Base-by-base conservation (phyloP, 106 monocot genomes). In the Acanthochlamys bracteata region DNA sequence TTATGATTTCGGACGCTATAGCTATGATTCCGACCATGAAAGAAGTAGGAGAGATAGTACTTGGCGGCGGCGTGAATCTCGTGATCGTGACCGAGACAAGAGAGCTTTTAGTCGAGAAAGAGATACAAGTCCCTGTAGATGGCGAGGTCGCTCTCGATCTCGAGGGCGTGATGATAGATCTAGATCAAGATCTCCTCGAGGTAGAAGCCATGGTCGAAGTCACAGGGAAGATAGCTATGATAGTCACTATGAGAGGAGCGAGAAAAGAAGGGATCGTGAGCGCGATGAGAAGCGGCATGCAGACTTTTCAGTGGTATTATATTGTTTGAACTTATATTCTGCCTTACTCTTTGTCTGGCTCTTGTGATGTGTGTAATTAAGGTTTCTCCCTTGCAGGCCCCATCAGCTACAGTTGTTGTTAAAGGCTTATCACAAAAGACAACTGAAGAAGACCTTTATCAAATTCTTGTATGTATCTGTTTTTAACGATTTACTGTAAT, bases 371-470 rank as follows among this genome's bases (percentile, higher is more conserved):
- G 45, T 14, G 11, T 46, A 46, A 46, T 13, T 24, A 62, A 40
- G 1, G 59, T 56, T 21, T 25, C 23, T 70, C 19, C 39, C 1
- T 55, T 73, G 39, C 61, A 98, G 98, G 74, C 74, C 10, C 98
- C 92, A 76, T 92, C 92, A 51, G 88, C 98, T 22, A 98, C 98
- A 16, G 75, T 98, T 59, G 85, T 98, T 81, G 91, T 92, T 46
- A 98, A 92, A 70, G 98, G 98, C 45, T 66, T 98, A 52, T 88
- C 98, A 40, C 91, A 76, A 60, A 91, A 88, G 76, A 89, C 98
- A 20, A 81, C 73, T 13, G 98, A 98, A 65, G 98, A 98, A 72
- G 88, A 98, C 69, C 59, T 98, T 46, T 89, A 92, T 73, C 85
- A 92, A 68, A 85, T 88, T 60, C 88, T 98, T 63, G 98, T 98